Evolutionary conservation across 805 yeast species (phyloP).

Genomic region (Nakazawaea sp.): DNA sequence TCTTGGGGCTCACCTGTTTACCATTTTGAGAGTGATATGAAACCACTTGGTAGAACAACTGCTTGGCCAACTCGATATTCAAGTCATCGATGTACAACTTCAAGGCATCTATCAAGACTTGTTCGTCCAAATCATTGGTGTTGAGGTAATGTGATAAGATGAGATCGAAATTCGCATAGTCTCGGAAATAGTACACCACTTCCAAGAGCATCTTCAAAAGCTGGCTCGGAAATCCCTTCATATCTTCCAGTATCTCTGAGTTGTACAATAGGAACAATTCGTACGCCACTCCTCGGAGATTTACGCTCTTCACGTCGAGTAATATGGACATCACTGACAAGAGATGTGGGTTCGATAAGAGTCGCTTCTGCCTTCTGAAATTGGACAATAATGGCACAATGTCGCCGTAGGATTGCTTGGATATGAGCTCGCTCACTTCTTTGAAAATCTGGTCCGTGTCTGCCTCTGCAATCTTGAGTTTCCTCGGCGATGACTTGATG

Average conservation of each 20-base stretch:
- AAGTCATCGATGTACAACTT: constrained; percentile 3
- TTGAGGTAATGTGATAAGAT: constrained; percentile 9
- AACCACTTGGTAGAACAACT: constrained; percentile 9
- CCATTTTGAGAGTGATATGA: constrained; percentile 2
- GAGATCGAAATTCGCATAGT: constrained; percentile 6
- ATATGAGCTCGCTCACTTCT: not conserved
- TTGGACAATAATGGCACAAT: constrained; percentile 2
- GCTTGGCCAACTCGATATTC: constrained; percentile 11
- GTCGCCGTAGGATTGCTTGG: not conserved
- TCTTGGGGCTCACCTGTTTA: not conserved
- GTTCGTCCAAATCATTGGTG: not conserved
- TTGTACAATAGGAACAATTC: constrained; percentile 7
- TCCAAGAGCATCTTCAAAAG: constrained; percentile 9
- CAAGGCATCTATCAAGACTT: constrained; percentile 2
- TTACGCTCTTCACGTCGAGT: constrained; percentile 1
- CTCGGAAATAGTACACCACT: constrained; percentile 6
- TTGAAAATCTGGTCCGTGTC: too few relatives aligned
- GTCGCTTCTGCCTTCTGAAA: constrained; percentile 1
- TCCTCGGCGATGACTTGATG: too few relatives aligned
- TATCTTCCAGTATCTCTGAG: constrained; percentile 6
- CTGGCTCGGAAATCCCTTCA: constrained; percentile 6
- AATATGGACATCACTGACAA: constrained; percentile 8
- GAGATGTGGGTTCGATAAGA: constrained; percentile 8
- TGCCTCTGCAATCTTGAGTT: too few relatives aligned
- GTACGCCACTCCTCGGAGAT: constrained; percentile 6